Conservation (phyloP, 2,329 filamentous ascomycete genomes). For the Fusarium liriodendri region DNA sequence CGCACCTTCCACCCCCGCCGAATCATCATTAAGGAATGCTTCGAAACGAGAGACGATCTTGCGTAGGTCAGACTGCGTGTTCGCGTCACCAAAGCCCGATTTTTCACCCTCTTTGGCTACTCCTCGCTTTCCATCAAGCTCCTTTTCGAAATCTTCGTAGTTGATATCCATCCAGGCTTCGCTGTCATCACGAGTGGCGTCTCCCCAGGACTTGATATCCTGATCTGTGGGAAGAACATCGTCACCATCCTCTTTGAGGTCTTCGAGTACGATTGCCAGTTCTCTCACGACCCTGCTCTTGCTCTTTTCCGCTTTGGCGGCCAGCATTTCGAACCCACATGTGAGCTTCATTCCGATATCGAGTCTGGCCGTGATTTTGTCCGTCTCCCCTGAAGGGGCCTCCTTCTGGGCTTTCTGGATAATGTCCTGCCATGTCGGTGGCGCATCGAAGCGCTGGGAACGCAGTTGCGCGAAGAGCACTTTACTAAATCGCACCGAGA, state of each 20-base stretch:
- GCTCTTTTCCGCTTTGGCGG: conserved; percentile 73
- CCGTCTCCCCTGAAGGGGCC: conserved; percentile 17
- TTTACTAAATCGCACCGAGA: conserved; percentile 86
- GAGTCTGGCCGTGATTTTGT: conserved; percentile 47
- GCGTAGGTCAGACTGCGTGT: conserved; percentile 79
- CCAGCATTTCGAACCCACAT: conserved; percentile 90
- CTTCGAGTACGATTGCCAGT: conserved; percentile 79
- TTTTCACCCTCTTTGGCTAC: conserved; percentile 50
- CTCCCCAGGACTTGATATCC: conserved; percentile 79
- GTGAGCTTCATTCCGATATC: conserved; percentile 90
- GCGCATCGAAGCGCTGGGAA: conserved; percentile 83
- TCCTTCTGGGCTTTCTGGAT: conserved; percentile 37
- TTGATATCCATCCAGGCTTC: conserved; percentile 94
- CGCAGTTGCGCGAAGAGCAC: conserved; percentile 91
- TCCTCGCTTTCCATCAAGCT: conserved; percentile 68
- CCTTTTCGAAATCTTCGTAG: conserved; percentile 87
- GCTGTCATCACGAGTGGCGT: conserved; percentile 74
- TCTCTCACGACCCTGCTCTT: conserved; percentile 79
- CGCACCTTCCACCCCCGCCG: conserved; percentile 82
- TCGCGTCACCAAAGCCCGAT: conserved; percentile 72
- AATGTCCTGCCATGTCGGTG: conserved; percentile 60
- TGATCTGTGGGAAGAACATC: conserved; percentile 73
- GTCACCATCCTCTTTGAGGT: conserved; percentile 78
- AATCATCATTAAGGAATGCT: conserved; percentile 87
- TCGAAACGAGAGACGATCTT: conserved; percentile 97